phyloP scores from a whole-genome alignment of 352 stramenopile genomes.

The Phytophthora sojae region DNA sequence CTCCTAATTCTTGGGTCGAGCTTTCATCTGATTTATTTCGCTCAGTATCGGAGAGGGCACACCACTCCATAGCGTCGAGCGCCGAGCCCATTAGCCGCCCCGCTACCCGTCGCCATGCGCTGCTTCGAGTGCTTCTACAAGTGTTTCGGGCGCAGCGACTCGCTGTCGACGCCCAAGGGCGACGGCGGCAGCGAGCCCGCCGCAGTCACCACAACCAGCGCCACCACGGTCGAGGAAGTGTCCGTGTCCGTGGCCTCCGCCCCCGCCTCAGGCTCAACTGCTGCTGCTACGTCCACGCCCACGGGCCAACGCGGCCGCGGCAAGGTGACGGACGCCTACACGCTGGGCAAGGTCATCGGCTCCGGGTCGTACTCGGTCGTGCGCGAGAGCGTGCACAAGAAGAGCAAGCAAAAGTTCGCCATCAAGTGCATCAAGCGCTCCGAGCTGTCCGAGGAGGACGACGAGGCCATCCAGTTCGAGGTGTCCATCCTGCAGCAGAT shows the following conservation, averaged over 20 bases:
- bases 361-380: conserved; percentile 93
- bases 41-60: background rate
- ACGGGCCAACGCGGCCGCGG: conserved; percentile 37
- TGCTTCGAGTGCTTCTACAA: conserved; percentile 72
- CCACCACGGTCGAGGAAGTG: conserved; percentile 1
- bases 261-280: background rate
- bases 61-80: background rate
- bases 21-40: conserved; percentile 38
- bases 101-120: conserved; percentile 46
- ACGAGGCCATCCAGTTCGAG: conserved; percentile 81
- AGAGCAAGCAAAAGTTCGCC: conserved; percentile 82
- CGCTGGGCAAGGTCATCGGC: conserved; percentile 85
- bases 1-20: conserved; percentile 6
- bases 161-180: conserved; percentile 33
- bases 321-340: conserved; percentile 79
- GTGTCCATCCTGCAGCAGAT: conserved; percentile 87
- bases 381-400: conserved; percentile 82
- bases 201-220: conserved; percentile 8
- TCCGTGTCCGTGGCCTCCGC: conserved; percentile 4
- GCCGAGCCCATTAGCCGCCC: background rate
- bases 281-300: conserved; percentile 19
- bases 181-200: conserved; percentile 17
- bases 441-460: conserved; percentile 78
- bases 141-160: conserved; percentile 50
- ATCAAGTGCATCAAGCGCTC: conserved; percentile 91